Evolutionary conservation across 2,329 filamentous ascomycete genomes (phyloP).

Genomic region (Furcasterigmium sp.): DNA sequence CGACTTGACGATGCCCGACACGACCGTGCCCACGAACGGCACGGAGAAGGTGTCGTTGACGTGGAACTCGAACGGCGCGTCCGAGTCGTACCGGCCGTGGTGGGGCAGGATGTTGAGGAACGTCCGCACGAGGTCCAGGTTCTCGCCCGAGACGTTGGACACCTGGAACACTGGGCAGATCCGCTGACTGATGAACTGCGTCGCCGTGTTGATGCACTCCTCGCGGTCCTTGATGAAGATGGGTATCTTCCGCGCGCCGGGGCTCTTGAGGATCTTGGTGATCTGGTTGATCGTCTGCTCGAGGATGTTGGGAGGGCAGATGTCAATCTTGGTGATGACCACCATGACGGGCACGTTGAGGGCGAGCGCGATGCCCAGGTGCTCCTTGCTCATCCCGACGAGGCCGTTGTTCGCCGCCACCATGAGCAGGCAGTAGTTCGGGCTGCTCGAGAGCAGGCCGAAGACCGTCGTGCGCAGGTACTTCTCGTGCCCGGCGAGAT

Average conservation of each 20-base stretch:
- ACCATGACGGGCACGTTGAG: constrained; percentile 98
- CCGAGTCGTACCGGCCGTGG: constrained; percentile 84
- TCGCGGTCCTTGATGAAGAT: constrained; percentile 90
- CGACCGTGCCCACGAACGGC: constrained; percentile 92
- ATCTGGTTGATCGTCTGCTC: constrained; percentile 90
- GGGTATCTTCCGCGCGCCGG: constrained; percentile 89
- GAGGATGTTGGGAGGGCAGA: constrained; percentile 91
- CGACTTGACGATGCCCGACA: constrained; percentile 86
- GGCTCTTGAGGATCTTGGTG: constrained; percentile 87
- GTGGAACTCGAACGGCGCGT: constrained; percentile 88
- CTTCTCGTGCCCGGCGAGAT: constrained; percentile 90
- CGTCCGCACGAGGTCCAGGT: constrained; percentile 81
- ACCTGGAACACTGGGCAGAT: constrained; percentile 98
- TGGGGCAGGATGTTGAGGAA: constrained; percentile 96
- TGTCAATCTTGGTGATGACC: constrained; percentile 96
- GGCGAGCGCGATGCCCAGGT: constrained; percentile 88
- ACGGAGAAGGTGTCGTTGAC: constrained; percentile 98
- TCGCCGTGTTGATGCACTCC: constrained; percentile 90
- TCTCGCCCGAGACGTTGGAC: constrained; percentile 93
- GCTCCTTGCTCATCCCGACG: constrained; percentile 97
- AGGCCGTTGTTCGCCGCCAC: constrained; percentile 96
- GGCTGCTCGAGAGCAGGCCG: constrained; percentile 86
- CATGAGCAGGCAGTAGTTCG: constrained; percentile 97
- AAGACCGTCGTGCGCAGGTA: constrained; percentile 97
- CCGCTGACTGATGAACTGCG: constrained; percentile 89